A percentile compares a stretch with the other conserved stretches of the same genome.
These are phyloP conservation scores for Haplographium delicatum DNA, from an alignment of 495 filamentous ascomycete genomes.

Conservation along the genomic window DNA sequence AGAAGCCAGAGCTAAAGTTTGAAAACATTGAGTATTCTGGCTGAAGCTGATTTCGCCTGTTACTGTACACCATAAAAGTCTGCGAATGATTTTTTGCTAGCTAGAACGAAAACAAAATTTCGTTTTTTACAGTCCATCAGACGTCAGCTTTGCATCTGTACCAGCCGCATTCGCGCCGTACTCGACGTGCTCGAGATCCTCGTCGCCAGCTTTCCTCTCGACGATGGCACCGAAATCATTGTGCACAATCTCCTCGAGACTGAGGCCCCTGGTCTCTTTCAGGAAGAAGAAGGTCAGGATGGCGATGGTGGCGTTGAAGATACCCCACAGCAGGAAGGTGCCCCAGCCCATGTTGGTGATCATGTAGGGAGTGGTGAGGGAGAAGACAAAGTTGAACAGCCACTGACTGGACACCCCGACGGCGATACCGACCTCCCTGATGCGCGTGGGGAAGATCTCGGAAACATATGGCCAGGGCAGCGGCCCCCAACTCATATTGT, in stretches of 20 bases:
- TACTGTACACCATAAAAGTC: too few relatives aligned
- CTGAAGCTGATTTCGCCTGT: too few relatives aligned
- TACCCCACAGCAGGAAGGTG: constrained; percentile 38
- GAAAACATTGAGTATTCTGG: too few relatives aligned
- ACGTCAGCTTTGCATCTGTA: too few relatives aligned
- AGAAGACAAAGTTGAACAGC: constrained; percentile 48
- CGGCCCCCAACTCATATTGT: constrained; percentile 4
- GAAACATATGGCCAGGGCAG: constrained; percentile 8
- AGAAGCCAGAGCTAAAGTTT: too few relatives aligned
- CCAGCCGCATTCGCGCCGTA: too few relatives aligned
- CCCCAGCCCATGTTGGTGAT: constrained; percentile 42
- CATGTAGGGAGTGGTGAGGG: constrained; percentile 45
- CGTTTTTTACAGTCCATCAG: too few relatives aligned
- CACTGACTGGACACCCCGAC: constrained; percentile 36
- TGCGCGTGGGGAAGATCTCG: too few relatives aligned
- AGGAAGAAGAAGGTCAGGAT: constrained; percentile 10
- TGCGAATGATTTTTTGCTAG: too few relatives aligned
- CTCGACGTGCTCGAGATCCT: too few relatives aligned
- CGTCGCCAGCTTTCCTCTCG: too few relatives aligned
- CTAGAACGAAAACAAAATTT: too few relatives aligned
- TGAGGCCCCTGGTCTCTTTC: constrained; percentile 3
- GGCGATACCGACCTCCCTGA: constrained; percentile 2
- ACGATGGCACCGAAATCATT: not conserved
- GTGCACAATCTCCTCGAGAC: constrained; percentile 4
- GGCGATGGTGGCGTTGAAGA: constrained; percentile 21